Evolutionary conservation across 1,139 yeast genomes (phyloP).

Genomic region (Yamadazyma siamensis): DNA sequence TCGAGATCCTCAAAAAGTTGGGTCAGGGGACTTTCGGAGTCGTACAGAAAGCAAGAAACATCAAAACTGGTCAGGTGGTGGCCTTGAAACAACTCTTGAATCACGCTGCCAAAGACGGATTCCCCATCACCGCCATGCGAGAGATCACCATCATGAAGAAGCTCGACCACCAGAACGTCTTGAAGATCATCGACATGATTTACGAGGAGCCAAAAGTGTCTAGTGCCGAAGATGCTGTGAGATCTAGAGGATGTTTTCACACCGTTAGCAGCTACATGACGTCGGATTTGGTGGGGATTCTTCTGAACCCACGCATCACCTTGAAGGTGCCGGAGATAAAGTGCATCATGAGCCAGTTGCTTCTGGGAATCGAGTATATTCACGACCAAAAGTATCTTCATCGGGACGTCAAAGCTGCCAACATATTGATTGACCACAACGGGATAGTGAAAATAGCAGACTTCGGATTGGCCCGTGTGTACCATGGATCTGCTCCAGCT

Average conservation of each 20-base stretch:
- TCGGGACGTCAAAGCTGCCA: constrained; percentile 94
- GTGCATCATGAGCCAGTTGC: constrained; percentile 75
- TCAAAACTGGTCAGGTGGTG: constrained; percentile 30
- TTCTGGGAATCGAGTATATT: constrained; percentile 77
- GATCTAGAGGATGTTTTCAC: constrained; percentile 58
- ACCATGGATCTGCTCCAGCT: constrained; percentile 69
- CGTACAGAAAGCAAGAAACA: constrained; percentile 41
- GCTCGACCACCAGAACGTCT: constrained; percentile 65
- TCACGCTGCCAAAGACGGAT: constrained; percentile 85
- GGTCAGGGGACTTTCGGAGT: constrained; percentile 52
- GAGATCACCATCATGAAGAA: constrained; percentile 83
- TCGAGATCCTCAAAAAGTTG: constrained; percentile 34
- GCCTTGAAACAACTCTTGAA: constrained; percentile 76
- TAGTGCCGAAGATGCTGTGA: constrained; percentile 29
- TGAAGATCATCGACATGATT: constrained; percentile 80
- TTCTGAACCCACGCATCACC: constrained; percentile 74
- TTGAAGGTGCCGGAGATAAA: constrained; percentile 70
- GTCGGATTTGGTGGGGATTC: constrained; percentile 87
- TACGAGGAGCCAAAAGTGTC: constrained; percentile 53
- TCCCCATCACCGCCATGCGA: constrained; percentile 93
- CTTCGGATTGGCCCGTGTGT: constrained; percentile 85
- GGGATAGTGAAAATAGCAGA: constrained; percentile 87
- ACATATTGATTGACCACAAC: constrained; percentile 69
- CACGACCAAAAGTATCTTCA: constrained; percentile 74
- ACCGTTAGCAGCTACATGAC: constrained; percentile 95